Conservation (phyloP, 2,329 filamentous ascomycete species). For the Pseudogymnoascus sp. region DNA sequence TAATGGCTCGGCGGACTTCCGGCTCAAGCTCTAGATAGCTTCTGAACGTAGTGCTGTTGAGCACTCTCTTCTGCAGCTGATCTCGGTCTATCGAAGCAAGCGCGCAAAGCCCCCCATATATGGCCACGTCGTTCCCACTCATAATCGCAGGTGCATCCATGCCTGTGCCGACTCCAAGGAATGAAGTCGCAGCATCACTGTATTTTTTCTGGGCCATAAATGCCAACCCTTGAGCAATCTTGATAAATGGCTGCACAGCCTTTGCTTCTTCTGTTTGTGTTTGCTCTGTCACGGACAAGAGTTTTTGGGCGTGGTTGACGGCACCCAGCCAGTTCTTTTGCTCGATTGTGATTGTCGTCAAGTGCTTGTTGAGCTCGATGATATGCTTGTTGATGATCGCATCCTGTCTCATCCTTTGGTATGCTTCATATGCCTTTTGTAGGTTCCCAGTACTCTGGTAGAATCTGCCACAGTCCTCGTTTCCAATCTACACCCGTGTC, state of each 20-base stretch:
- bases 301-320: constrained; percentile 57
- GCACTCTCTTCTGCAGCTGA: constrained; percentile 64
- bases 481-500: constrained; percentile 61
- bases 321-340: constrained; percentile 70
- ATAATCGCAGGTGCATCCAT: constrained; percentile 52
- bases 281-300: constrained; percentile 35
- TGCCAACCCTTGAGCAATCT: constrained; percentile 52
- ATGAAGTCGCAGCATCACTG: constrained; percentile 59
- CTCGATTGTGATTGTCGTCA: constrained; percentile 68
- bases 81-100: constrained; percentile 80
- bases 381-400: constrained; percentile 79
- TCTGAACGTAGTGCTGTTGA: constrained; percentile 75
- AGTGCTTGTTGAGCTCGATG: constrained; percentile 69
- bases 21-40: constrained; percentile 86
- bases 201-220: constrained; percentile 49
- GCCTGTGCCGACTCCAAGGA: constrained; percentile 33
- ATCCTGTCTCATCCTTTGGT: constrained; percentile 80
- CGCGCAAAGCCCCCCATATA: constrained; percentile 85
- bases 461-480: constrained; percentile 84
- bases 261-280: constrained; percentile 32
- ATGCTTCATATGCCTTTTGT: constrained; percentile 64
- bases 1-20: constrained; percentile 85
- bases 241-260: constrained; percentile 41
- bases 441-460: constrained; percentile 72
- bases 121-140: constrained; percentile 78